Percentiles rank a stretch among this genome's conserved stretches.
Evolutionary conservation across 495 filamentous ascomycete genomes (phyloP).

Genomic region (Glonium stellatum): DNA sequence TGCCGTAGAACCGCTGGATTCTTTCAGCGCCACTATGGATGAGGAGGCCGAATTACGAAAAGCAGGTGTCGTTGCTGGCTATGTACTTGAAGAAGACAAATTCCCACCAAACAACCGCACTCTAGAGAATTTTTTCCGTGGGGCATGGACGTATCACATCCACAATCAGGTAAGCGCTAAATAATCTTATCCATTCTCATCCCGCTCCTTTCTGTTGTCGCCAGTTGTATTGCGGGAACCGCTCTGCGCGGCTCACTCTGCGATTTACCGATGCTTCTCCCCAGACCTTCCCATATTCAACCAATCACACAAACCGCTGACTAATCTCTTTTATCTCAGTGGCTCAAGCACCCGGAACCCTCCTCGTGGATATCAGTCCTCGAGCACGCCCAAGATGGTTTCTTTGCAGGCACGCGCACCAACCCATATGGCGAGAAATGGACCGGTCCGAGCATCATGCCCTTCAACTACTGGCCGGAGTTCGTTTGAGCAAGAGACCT

Average conservation of each 20-base stretch:
- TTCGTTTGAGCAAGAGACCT: slow-evolving; percentile 25
- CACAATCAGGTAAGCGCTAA: slow-evolving; percentile 48
- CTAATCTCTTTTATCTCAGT: slow-evolving; percentile 30
- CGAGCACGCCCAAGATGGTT: slow-evolving; percentile 49
- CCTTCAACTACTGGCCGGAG: slow-evolving; percentile 37
- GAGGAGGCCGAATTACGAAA: slow-evolving; percentile 34
- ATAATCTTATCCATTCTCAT: background rate
- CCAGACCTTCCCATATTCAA: background rate
- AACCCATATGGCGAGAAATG: slow-evolving; percentile 52
- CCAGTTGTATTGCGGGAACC: slow-evolving; percentile 22
- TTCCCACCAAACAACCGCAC: slow-evolving; percentile 51
- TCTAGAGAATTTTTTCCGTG: slow-evolving; percentile 50
- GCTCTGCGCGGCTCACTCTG: background rate
- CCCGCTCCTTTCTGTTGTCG: background rate
- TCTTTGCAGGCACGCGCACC: slow-evolving; percentile 41
- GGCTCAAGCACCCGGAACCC: slow-evolving; percentile 48
- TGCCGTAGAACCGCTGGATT: slow-evolving; percentile 21
- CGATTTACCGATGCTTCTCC: background rate
- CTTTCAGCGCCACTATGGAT: slow-evolving; percentile 30
- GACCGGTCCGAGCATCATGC: slow-evolving; percentile 38
- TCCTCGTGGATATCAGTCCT: slow-evolving; percentile 52
- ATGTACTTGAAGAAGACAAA: slow-evolving; percentile 41
- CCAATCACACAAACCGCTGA: slow-evolving; percentile 20
- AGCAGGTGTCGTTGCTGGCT: slow-evolving; percentile 34
- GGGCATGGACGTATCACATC: slow-evolving; percentile 53